Base-by-base conservation (phyloP, 2,329 filamentous ascomycete species). In the Aspergillus niger region DNA sequence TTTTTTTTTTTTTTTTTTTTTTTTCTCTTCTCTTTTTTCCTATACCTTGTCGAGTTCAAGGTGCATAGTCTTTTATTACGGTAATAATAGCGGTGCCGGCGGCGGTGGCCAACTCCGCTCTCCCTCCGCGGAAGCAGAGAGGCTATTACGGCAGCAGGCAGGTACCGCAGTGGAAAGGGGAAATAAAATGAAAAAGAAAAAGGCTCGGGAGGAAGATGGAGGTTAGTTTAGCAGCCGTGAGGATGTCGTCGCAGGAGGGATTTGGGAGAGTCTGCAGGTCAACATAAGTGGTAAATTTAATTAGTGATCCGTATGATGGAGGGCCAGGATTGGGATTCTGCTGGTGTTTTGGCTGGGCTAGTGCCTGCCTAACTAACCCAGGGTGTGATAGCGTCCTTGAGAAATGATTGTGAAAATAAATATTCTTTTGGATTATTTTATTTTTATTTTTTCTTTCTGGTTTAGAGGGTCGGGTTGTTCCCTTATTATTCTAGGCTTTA, bases 221-320 rank as follows among this genome's bases (percentile, higher is more conserved):
- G 24, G 20, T n/a, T 38, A 38, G 17, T 30, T 51, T 41, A 26
- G 51, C 22, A 41, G 51, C 22, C 32, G 38, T 39, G 22, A 32
- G 51, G 22, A 48, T 24, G 44, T 48, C 7, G 44, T 48, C 10
- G 44, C 15, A 49, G 26, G n/a, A 49, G 47, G 47, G 10, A 49
- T 30, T 49, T 5, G 24, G 47, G 47, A 17, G 39, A 17, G 26
- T 49, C 47, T 49, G 47, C 47, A 49, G n/a, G 6, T 55, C 22
- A 44, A 44, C 22, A 26, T 26, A 28, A 55, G 39, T 55, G 39
- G 38, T 55, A 44, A 55, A 44, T 30, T 55, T 55, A 44, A 36
- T 55, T 55, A 39, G 52, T 22, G 39, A 44, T 47, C 20, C 39
- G 52, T 47, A 55, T 47, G 39, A 55, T 55, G 52, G 52, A 43